Percentiles rank a stretch among this genome's conserved stretches.
Evolutionary conservation across 2,329 filamentous ascomycete genomes (phyloP).

Genomic region (Aspergillus costaricaensis): DNA sequence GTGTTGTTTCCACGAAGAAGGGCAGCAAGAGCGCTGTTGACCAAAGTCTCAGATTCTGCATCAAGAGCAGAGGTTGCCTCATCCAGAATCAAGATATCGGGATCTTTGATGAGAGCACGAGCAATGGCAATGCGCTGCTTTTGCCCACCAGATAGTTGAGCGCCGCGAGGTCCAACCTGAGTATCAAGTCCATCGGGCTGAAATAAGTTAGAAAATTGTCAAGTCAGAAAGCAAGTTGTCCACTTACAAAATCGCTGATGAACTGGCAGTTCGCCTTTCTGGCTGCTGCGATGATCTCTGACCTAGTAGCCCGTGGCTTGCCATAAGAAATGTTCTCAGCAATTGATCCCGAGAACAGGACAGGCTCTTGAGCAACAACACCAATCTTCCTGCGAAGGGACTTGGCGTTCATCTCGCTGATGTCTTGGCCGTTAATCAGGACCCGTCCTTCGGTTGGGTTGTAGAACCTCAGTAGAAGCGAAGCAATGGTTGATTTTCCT

Average conservation of each 20-base stretch:
- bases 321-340: constrained; percentile 89
- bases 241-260: constrained; percentile 81
- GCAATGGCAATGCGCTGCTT: constrained; percentile 98
- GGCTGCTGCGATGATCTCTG: constrained; percentile 83
- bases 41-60: constrained; percentile 93
- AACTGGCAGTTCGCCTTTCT: constrained; percentile 94
- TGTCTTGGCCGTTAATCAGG: constrained; percentile 79
- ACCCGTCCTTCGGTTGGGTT: constrained; percentile 76
- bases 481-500: constrained; percentile 93
- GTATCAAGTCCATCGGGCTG: constrained; percentile 91
- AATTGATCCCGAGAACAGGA: constrained; percentile 79
- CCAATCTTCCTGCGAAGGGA: constrained; percentile 89
- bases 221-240: background rate
- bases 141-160: constrained; percentile 92
- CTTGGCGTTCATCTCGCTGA: constrained; percentile 86
- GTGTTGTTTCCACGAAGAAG: constrained; percentile 87
- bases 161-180: constrained; percentile 85
- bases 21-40: constrained; percentile 82
- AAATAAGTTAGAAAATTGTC: constrained; percentile 16
- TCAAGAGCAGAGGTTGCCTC: constrained; percentile 95
- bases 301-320: constrained; percentile 71
- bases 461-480: constrained; percentile 90
- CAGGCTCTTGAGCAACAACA: constrained; percentile 92
- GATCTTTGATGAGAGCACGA: constrained; percentile 88
- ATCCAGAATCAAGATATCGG: constrained; percentile 94